Evolutionary conservation across 225 moss, liverwort and hornwort genomes (phyloP), one percentile per base, ranked within the genome.

Genomic region (Bryum argenteum): DNA sequence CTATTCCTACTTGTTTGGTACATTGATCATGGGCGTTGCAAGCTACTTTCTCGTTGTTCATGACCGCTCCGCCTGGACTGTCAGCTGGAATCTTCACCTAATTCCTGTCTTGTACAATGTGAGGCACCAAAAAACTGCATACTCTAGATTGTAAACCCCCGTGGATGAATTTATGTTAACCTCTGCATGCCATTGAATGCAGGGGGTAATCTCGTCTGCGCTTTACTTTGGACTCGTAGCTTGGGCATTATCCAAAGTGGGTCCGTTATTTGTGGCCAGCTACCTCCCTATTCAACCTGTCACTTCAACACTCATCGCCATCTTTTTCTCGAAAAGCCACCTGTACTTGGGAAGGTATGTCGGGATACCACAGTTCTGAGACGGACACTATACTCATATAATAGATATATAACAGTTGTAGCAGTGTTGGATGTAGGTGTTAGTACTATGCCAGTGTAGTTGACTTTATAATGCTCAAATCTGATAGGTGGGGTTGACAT

Each of bases 241-340:
- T 19, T 97, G 93, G 93, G 84, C 89, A 19, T 72, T 97, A 21
- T 71, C 81, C 62, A 81, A 90, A 86, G 90, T 88, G 23, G 96
- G 96, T 58, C 91, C 96, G 8, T 78, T 97, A 13, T 90, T 89
- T 71, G 88, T 92, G 62, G 87, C 89, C 65, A 82, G 89, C 83
- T 94, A 89, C 79, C 83, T 92, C 47, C 89, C 90, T 20, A 39
- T 94, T 53, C 91, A 90, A 78, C 76, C 80, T 61, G 70, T 89
- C 59, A 58, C 85, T 20, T 59, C 91, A 37, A 66, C 88, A 45
- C 8, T 90, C 10, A 76, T 97, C 20, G 73, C 89, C 38, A 57
- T 94, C 16, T 20, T 84, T 17, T 85, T 89, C 52, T 39, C 90
- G 39, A 88, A 81, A 20, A 88, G 63, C 75, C 61, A 61, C 5